phyloP scores from a whole-genome alignment of 176 grass and related monocot genomes.

The Typha latifolia region DNA sequence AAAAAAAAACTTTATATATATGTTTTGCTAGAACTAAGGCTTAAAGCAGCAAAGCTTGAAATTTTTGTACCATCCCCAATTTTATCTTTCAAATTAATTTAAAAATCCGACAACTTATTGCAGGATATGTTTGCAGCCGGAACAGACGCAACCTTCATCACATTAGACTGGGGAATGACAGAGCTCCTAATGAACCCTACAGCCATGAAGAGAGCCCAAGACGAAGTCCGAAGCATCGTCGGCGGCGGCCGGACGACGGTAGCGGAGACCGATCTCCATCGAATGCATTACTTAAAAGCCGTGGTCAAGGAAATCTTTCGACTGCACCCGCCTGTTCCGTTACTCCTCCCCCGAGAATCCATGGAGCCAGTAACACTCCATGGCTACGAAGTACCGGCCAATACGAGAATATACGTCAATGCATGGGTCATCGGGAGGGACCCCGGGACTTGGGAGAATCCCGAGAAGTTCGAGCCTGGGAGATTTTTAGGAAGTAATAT shows the following conservation, averaged over 20 bases:
- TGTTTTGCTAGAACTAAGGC: too few species aligned
- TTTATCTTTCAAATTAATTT: too few species aligned
- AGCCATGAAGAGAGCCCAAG: not conserved
- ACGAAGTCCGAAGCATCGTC: not conserved
- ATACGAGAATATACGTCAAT: not conserved
- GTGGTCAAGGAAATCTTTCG: not conserved
- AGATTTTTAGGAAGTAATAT: conserved; percentile 13
- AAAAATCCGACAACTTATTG: not conserved
- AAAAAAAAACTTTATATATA: too few species aligned
- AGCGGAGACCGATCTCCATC: not conserved
- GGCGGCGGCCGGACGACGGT: not conserved
- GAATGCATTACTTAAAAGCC: not conserved
- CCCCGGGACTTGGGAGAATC: not conserved
- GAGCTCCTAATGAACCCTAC: not conserved
- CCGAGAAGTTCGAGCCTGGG: not conserved
- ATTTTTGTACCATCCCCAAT: too few species aligned
- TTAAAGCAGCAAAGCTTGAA: too few species aligned
- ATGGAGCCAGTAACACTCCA: not conserved
- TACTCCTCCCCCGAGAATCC: not conserved
- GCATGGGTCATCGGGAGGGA: not conserved
- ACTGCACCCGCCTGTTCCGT: not conserved
- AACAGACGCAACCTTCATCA: not conserved
- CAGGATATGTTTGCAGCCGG: not conserved
- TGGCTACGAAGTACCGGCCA: not conserved
- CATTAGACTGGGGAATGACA: not conserved